phyloP scores from a whole-genome alignment of 208 protist genomes.

The Strigomonas culicis region DNA sequence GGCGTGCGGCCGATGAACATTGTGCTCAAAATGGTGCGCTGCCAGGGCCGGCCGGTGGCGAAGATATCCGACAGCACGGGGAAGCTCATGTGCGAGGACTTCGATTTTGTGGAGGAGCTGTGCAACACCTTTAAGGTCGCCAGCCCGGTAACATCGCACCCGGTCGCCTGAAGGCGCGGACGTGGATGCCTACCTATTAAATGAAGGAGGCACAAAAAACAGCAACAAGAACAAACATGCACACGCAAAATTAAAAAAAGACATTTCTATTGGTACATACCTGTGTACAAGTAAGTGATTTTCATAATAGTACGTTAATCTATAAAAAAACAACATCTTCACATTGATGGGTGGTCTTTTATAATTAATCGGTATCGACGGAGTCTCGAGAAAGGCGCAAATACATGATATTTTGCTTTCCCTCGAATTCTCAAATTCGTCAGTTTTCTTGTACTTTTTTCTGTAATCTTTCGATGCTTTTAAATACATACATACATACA shows the following conservation, averaged over 20 bases:
- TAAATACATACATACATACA: background rate
- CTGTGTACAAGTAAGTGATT: background rate
- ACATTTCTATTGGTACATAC: background rate
- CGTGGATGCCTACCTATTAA: background rate
- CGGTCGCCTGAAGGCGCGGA: background rate
- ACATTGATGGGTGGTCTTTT: background rate
- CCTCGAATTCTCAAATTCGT: background rate
- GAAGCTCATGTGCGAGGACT: slow-evolving; percentile 73
- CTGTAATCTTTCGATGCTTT: background rate
- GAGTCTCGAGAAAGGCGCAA: background rate
- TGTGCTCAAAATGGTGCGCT: slow-evolving; percentile 90
- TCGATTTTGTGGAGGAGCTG: slow-evolving; percentile 53
- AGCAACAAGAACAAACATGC: background rate
- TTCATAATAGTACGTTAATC: background rate
- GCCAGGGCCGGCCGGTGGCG: slow-evolving; percentile 79
- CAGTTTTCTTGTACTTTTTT: slow-evolving; percentile 4
- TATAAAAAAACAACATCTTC: background rate
- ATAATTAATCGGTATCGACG: background rate
- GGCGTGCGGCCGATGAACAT: slow-evolving; percentile 75
- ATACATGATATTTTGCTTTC: background rate
- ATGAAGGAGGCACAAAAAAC: background rate
- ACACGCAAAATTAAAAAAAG: background rate
- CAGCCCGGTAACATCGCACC: background rate
- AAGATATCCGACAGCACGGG: slow-evolving; percentile 85
- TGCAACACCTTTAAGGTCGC: slow-evolving; percentile 55